Percentiles rank a stretch among this genome's conserved stretches.
phyloP scores from a whole-genome alignment of 23 red algal genomes.

The Gracilaria vermiculophylla region DNA sequence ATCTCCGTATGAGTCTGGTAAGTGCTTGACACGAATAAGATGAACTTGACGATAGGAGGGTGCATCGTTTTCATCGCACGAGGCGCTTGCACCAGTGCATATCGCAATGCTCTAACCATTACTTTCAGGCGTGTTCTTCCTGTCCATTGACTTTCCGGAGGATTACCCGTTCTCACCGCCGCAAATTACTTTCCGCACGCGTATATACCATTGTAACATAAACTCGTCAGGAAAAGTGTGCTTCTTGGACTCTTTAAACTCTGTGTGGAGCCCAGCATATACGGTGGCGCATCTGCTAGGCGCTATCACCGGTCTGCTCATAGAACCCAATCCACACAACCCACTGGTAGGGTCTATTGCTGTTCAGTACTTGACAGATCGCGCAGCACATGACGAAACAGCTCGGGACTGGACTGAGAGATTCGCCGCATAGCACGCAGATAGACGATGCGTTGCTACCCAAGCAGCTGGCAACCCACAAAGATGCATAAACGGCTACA shows the following conservation, averaged over 20 bases:
- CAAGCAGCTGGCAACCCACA: too few relatives aligned
- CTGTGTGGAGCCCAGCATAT: constrained; percentile 80
- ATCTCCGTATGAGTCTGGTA: constrained; percentile 89
- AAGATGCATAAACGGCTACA: too few relatives aligned
- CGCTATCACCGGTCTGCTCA: constrained; percentile 71
- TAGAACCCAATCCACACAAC: constrained; percentile 87
- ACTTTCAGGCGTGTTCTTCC: constrained; percentile 80
- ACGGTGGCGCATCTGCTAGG: constrained; percentile 79
- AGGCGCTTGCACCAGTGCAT: neutral
- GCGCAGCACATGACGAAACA: constrained; percentile 75
- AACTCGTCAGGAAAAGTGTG: constrained; percentile 78
- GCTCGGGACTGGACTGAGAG: constrained; percentile 94
- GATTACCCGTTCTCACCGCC: constrained; percentile 98
- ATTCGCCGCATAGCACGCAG: constrained; percentile 57
- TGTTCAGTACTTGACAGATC: constrained; percentile 80
- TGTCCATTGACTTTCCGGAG: constrained; percentile 86
- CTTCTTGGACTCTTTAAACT: constrained; percentile 61
- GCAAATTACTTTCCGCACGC: constrained; percentile 86
- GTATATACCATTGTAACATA: constrained; percentile 98
- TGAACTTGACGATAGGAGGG: neutral
- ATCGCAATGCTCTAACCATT: neutral
- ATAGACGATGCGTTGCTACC: too few relatives aligned
- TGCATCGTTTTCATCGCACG: neutral
- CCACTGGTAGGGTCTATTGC: constrained; percentile 83
- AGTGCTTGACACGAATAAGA: neutral